These are phyloP conservation scores for Populus nigra DNA, from an alignment of 345 rosid species.

Conservation along the genomic window DNA sequence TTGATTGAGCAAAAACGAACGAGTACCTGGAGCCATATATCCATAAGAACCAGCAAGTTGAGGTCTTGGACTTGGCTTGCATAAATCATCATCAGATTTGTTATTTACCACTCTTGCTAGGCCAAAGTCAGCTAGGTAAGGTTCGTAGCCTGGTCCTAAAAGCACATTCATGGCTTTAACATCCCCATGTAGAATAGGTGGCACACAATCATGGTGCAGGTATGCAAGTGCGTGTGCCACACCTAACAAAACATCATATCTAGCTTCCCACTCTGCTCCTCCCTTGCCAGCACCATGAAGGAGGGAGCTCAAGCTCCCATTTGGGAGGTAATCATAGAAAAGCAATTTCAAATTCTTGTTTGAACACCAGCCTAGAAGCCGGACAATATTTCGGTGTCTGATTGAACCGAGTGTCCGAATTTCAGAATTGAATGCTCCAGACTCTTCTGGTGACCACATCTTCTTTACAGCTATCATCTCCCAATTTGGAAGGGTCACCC, in stretches of 20 bases:
- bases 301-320: constrained; percentile 86
- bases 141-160: constrained; percentile 62
- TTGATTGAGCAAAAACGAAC: not conserved
- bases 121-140: constrained; percentile 89
- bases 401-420: constrained; percentile 78
- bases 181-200: constrained; percentile 86
- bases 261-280: constrained; percentile 79
- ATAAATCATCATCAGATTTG: constrained; percentile 27
- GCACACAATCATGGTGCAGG: constrained; percentile 87
- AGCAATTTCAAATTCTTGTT: constrained; percentile 69
- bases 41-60: constrained; percentile 95
- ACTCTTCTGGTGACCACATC: constrained; percentile 88
- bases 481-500: constrained; percentile 65
- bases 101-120: constrained; percentile 55
- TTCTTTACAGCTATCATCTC: constrained; percentile 84
- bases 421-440: constrained; percentile 78
- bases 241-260: constrained; percentile 71
- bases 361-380: constrained; percentile 83
- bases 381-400: constrained; percentile 76
- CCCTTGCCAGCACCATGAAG: constrained; percentile 77
- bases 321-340: constrained; percentile 89
- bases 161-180: constrained; percentile 91
- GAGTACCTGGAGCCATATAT: constrained; percentile 93
- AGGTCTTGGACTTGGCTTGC: constrained; percentile 52
- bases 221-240: constrained; percentile 89